phyloP scores from a whole-genome alignment of 805 yeast genomes.

The Candida cerambycidarum region DNA sequence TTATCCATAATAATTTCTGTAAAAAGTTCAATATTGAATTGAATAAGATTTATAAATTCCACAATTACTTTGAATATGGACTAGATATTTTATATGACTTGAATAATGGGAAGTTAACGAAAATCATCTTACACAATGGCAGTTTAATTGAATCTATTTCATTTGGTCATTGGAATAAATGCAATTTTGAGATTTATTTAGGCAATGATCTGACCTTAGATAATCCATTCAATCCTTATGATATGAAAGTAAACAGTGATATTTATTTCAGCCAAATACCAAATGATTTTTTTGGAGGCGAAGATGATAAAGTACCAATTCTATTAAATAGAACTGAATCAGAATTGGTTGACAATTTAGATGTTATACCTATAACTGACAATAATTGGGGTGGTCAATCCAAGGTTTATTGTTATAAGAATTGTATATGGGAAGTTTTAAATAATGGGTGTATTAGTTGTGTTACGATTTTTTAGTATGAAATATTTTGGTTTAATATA shows the following conservation, averaged over 20 bases:
- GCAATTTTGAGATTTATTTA: constrained; percentile 41
- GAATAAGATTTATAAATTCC: constrained; percentile 37
- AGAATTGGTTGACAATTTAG: constrained; percentile 33
- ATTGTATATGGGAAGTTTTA: constrained; percentile 45
- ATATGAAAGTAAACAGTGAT: constrained; percentile 17
- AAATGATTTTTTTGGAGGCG: constrained; percentile 19
- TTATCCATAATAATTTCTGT: constrained; percentile 37
- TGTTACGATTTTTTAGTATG: constrained; percentile 11
- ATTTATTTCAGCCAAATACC: constrained; percentile 35
- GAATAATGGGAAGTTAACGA: constrained; percentile 39
- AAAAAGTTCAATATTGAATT: constrained; percentile 13
- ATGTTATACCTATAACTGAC: constrained; percentile 17
- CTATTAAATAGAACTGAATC: constrained; percentile 39
- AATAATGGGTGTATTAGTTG: constrained; percentile 19
- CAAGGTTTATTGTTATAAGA: constrained; percentile 37
- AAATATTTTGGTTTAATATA: too few relatives aligned
- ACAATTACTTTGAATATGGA: constrained; percentile 57
- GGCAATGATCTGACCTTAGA: constrained; percentile 1
- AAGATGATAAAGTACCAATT: constrained; percentile 24
- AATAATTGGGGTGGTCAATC: constrained; percentile 46
- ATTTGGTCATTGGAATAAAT: constrained; percentile 54
- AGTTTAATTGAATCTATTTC: constrained; percentile 48
- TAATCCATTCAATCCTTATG: constrained; percentile 11
- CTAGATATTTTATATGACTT: constrained; percentile 53
- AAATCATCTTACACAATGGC: constrained; percentile 53